Evolutionary conservation across 148 eudicot genomes (phyloP).

Genomic region (Vaccinium macrocarpon): DNA sequence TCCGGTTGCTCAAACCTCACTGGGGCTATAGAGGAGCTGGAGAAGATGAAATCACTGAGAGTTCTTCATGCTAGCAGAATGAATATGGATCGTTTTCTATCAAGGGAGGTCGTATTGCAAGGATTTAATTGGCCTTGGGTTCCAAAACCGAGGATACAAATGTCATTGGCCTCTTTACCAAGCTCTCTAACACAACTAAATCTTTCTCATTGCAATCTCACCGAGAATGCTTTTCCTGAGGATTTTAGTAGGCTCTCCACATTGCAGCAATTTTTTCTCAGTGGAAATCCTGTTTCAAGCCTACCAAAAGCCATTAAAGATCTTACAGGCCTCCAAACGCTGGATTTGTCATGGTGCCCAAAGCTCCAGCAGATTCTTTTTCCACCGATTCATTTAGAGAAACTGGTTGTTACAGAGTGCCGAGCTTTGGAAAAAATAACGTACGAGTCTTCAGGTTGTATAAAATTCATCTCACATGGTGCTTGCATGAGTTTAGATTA

Average conservation of each 20-base stretch:
- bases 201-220: not conserved
- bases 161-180: slow-evolving; percentile 3
- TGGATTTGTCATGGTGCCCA: not conserved
- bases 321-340: not conserved
- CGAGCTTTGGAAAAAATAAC: not conserved
- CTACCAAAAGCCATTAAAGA: not conserved
- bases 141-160: not conserved
- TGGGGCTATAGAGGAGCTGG: not conserved
- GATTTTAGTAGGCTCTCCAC: not conserved
- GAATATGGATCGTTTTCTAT: not conserved
- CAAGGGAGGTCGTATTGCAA: not conserved
- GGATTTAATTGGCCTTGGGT: not conserved
- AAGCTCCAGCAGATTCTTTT: not conserved
- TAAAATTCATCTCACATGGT: not conserved
- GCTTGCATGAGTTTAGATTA: not conserved
- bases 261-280: not conserved
- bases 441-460: not conserved
- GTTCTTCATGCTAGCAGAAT: not conserved
- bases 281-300: not conserved
- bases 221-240: not conserved
- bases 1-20: not conserved
- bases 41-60: not conserved
- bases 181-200: not conserved
- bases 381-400: not conserved
- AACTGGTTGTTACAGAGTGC: not conserved